Evolutionary conservation across 768 basidiomycete genomes (phyloP), one percentile per base, ranked within the genome.

Genomic region (Sarcomyxa edulis): DNA sequence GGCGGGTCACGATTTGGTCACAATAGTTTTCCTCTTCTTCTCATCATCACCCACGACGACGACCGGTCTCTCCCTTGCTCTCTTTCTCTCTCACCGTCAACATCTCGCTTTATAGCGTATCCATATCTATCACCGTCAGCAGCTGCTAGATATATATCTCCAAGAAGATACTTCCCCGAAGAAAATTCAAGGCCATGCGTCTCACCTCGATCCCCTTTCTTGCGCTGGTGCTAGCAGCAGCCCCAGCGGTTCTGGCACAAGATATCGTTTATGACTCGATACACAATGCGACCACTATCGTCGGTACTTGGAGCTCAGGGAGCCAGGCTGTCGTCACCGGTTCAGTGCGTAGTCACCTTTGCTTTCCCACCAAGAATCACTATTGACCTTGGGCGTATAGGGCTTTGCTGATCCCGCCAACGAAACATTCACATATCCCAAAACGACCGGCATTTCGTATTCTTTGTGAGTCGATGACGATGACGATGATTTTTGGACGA

Each of bases 221-320:
- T 42, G 65, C 62, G 45, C 61, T 59, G 32, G 45, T 69, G 22
- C 12, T 19, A 5, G 35, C 16, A 19, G 59, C 62, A 32, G 53
- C 59, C 36, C 44, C 60, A 27, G 57, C 50, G 16, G 54, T 46
- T 22, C 61, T 64, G 7, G 67, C 71, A 46, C 50, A 48, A 39
- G 25, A 25, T 27, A 72, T 75, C 42, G 40, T 47, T 0, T 78
- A 62, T 52, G 56, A 74, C 51, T 0, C 52, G 1, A 50, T 38
- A 1, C 80, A 84, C 54, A 94, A 94, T 56, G 66, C 74, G 3
- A 90, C 90, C 1, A 33, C 63, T 39, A 64, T 97, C 35, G 46
- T 53, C 21, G 95, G 95, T 0, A 93, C 92, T 8, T 98, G 95
- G 95, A 73, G 73, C 34, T 82, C 89, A 25, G 90, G 90, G 14